A percentile compares a stretch with the other conserved stretches of the same genome.
Conservation (phyloP, 176 grass and related monocot species). For the Lolium multiflorum region DNA sequence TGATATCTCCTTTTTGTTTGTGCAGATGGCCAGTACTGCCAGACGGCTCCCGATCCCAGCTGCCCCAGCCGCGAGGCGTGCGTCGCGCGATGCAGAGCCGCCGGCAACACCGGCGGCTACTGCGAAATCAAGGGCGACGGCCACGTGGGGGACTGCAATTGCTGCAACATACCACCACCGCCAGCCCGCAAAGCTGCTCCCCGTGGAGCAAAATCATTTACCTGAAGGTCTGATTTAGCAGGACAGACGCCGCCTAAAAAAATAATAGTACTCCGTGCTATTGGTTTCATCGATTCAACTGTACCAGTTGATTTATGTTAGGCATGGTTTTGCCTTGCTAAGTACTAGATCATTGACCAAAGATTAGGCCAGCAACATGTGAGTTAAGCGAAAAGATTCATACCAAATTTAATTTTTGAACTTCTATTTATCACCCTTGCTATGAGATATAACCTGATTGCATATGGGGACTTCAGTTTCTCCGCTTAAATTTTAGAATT, state of each 20-base stretch:
- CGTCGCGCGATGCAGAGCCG: not conserved
- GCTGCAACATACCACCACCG: not conserved
- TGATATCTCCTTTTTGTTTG: not conserved
- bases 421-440: no score
- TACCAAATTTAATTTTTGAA: no score
- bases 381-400: not conserved
- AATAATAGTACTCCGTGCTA: no score
- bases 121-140: not conserved
- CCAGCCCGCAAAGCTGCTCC: not conserved
- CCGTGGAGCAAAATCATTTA: not conserved
- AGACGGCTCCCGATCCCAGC: not conserved
- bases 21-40: not conserved
- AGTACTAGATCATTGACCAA: not conserved
- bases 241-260: not conserved
- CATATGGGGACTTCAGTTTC: no score
- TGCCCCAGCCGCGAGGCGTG: not conserved
- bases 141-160: not conserved
- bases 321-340: not conserved
- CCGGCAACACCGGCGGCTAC: not conserved
- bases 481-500: no score
- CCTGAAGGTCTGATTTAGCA: not conserved
- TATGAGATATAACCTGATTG: no score
- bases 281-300: not conserved
- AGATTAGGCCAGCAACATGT: not conserved
- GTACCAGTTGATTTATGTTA: not conserved